Conservation (phyloP, 805 yeast species). For the Cyberlindnera subsufficiens region DNA sequence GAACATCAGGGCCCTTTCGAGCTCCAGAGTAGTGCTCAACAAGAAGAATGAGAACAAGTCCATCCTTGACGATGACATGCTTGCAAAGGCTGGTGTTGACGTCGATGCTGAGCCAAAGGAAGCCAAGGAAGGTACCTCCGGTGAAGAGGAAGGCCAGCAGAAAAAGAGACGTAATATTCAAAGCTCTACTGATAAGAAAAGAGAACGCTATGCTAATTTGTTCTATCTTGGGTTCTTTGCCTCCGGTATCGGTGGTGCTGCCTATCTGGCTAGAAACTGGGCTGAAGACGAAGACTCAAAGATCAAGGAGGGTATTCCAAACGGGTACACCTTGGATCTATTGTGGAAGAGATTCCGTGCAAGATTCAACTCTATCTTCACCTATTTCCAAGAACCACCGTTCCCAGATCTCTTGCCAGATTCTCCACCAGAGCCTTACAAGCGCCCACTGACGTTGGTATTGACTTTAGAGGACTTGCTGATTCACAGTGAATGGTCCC, state of each 20-base stretch:
- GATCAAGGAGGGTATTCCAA: conserved; percentile 43
- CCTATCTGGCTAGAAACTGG: conserved; percentile 81
- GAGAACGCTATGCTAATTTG: conserved; percentile 76
- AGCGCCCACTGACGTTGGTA: conserved; percentile 88
- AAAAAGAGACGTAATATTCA: conserved; percentile 46
- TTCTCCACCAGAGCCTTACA: conserved; percentile 82
- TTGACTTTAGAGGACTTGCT: conserved; percentile 84
- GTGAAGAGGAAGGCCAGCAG: conserved; percentile 6
- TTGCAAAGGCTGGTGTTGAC: conserved; percentile 82
- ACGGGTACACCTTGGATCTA: conserved; percentile 62
- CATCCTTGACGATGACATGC: conserved; percentile 72
- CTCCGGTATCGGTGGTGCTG: conserved; percentile 46
- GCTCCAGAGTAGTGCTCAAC: conserved; percentile 13
- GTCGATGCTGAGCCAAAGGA: conserved; percentile 28
- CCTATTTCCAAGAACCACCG: conserved; percentile 88
- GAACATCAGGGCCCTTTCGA: conserved; percentile 9
- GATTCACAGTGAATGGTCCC: conserved; percentile 88
- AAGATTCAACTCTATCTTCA: conserved; percentile 70
- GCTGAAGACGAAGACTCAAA: conserved; percentile 69
- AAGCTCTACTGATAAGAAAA: conserved; percentile 72
- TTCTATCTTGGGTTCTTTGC: conserved; percentile 54
- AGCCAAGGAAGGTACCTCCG: conserved; percentile 1
- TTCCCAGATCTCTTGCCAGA: conserved; percentile 92
- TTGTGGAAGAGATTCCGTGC: conserved; percentile 65
- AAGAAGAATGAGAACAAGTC: conserved; percentile 33